Percentiles rank a stretch among this genome's conserved stretches.
Conservation (phyloP, 2,329 filamentous ascomycete genomes). For the Hymenoscyphus linearis region DNA sequence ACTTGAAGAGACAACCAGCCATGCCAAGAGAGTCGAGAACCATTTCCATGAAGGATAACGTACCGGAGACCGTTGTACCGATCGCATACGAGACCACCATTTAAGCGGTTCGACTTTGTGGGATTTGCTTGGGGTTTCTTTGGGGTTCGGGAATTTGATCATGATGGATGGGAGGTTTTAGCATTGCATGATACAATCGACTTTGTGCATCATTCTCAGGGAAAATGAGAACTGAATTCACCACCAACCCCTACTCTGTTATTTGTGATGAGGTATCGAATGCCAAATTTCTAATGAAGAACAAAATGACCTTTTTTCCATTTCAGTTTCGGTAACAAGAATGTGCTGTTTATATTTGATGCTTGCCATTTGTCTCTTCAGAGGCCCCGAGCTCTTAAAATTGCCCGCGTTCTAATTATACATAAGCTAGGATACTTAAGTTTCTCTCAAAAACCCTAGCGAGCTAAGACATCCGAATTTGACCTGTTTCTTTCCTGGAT, state of each 20-base stretch:
- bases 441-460: too few species aligned
- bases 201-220: conserved; percentile 29
- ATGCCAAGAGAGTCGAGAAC: conserved; percentile 76
- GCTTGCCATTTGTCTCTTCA: not conserved
- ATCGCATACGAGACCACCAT: conserved; percentile 98
- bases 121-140: conserved; percentile 31
- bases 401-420: too few species aligned
- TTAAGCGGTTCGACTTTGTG: conserved; percentile 44
- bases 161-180: conserved; percentile 26
- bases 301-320: conserved; percentile 1
- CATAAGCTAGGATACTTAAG: too few species aligned
- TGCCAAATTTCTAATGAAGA: not conserved
- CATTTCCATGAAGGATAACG: conserved; percentile 74
- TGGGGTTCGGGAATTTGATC: conserved; percentile 25
- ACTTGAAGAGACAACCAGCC: conserved; percentile 86
- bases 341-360: not conserved
- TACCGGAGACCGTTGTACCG: conserved; percentile 85
- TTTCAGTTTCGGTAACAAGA: too few species aligned
- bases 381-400: not conserved
- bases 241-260: conserved; percentile 10
- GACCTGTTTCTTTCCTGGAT: too few species aligned
- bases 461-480: too few species aligned
- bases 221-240: conserved; percentile 28
- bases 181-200: conserved; percentile 31
- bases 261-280: not conserved